Percentiles rank a stretch among this genome's conserved stretches.
phyloP scores from a whole-genome alignment of 768 basidiomycete genomes.

The Floccularia luteovirens region DNA sequence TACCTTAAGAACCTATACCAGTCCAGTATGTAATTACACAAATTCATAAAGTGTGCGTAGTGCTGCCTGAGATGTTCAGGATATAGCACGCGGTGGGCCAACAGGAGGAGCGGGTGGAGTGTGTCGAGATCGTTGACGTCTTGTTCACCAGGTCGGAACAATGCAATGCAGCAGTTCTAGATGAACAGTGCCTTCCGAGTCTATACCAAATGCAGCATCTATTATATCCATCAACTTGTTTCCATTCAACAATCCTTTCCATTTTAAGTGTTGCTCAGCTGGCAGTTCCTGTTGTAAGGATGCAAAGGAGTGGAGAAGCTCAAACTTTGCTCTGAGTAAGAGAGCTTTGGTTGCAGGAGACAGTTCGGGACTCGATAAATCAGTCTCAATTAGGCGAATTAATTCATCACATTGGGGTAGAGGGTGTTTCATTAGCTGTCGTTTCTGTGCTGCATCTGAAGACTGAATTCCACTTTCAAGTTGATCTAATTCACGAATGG shows the following conservation, averaged over 20 bases:
- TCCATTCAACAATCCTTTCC: background rate
- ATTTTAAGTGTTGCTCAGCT: background rate
- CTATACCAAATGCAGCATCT: conserved; percentile 3
- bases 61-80: too few species aligned
- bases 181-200: too few species aligned
- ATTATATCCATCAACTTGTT: background rate
- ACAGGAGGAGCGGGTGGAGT: too few species aligned
- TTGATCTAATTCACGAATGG: conserved; percentile 5
- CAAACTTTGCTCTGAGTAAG: conserved; percentile 3
- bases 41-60: too few species aligned
- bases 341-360: conserved; percentile 1
- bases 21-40: too few species aligned
- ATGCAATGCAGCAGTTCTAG: too few species aligned
- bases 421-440: conserved; percentile 1
- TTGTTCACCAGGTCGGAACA: background rate
- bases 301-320: conserved; percentile 3
- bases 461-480: too few species aligned
- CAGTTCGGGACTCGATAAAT: background rate
- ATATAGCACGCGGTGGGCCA: too few species aligned
- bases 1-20: too few species aligned
- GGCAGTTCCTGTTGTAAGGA: background rate
- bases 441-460: too few species aligned
- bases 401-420: background rate
- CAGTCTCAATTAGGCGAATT: background rate
- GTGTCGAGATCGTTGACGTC: too few species aligned